A percentile compares a stretch with the other conserved stretches of the same genome.
Evolutionary conservation across 495 filamentous ascomycete species (phyloP).

Genomic region (Penicillium cataractarum): DNA sequence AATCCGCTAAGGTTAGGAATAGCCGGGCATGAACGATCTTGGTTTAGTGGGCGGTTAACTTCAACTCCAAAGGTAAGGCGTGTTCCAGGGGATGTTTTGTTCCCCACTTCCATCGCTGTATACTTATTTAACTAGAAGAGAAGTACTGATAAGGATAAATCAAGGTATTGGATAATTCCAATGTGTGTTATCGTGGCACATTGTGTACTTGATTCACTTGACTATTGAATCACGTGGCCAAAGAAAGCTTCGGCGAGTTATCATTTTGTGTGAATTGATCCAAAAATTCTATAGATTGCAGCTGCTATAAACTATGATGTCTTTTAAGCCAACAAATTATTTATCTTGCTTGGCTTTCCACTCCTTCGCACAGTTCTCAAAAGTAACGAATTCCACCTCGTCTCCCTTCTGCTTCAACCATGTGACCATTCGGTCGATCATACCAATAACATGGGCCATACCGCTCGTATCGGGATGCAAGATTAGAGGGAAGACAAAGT

Average conservation of each 20-base stretch:
- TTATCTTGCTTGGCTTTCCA: conserved; percentile 15
- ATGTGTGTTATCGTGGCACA: not conserved
- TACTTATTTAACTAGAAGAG: not conserved
- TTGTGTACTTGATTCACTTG: not conserved
- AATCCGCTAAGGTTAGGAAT: conserved; percentile 31
- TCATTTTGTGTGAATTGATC: not conserved
- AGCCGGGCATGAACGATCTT: conserved; percentile 19
- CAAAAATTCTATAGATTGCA: not conserved
- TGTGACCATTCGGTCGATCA: conserved; percentile 57
- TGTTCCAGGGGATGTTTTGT: not conserved
- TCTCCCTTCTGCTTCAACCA: conserved; percentile 52
- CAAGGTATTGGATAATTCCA: not conserved
- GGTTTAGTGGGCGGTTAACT: conserved; percentile 3
- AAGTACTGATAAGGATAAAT: not conserved
- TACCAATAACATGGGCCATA: conserved; percentile 64
- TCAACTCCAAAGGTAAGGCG: not conserved
- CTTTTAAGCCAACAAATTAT: not conserved
- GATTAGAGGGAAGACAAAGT: conserved; percentile 52
- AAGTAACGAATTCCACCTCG: conserved; percentile 51
- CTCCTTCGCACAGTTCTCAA: conserved; percentile 19
- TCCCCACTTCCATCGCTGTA: not conserved
- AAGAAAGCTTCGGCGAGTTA: not conserved
- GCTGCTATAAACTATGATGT: no score
- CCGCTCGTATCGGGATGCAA: conserved; percentile 65
- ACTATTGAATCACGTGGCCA: not conserved